Conservation (phyloP, 2,329 filamentous ascomycete species). For the Aspergillus aculeatus region DNA sequence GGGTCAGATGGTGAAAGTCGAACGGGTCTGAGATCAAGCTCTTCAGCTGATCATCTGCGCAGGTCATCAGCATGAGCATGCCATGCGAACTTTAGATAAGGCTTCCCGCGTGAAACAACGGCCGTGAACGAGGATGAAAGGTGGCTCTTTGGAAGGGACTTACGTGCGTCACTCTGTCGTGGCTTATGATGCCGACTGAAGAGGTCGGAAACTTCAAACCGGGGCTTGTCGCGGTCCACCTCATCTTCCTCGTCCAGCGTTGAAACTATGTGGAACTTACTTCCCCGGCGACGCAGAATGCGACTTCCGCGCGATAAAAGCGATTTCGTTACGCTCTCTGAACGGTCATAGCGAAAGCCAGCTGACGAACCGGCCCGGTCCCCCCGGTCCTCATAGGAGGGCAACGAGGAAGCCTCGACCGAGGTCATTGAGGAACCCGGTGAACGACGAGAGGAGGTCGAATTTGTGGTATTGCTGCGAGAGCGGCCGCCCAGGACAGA, state of each 20-base stretch:
- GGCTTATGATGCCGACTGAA: conserved; percentile 34
- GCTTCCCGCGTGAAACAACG: not conserved
- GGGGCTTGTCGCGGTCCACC: conserved; percentile 31
- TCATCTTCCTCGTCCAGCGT: conserved; percentile 44
- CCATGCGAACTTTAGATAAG: not conserved
- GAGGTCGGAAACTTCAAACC: conserved; percentile 32
- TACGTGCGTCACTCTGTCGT: conserved; percentile 37
- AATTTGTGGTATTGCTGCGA: conserved; percentile 51
- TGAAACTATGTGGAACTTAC: conserved; percentile 45
- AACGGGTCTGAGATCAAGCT: conserved; percentile 60
- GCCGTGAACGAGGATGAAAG: not conserved
- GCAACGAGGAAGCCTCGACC: conserved; percentile 30
- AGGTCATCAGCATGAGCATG: conserved; percentile 3
- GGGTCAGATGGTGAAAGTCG: conserved; percentile 64
- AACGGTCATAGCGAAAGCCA: conserved; percentile 32
- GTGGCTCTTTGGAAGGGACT: conserved; percentile 20
- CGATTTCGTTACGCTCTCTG: conserved; percentile 40
- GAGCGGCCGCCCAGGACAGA: conserved; percentile 43
- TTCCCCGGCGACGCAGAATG: conserved; percentile 49
- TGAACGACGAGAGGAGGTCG: conserved; percentile 47
- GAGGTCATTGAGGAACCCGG: conserved; percentile 47
- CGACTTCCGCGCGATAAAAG: conserved; percentile 46
- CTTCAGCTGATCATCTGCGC: conserved; percentile 44
- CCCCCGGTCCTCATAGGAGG: conserved; percentile 36
- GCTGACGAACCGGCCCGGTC: conserved; percentile 31